Percentiles rank a stretch among this genome's conserved stretches.
Conservation (phyloP, 2,329 filamentous ascomycete genomes). For the Microascus cirrosus region DNA sequence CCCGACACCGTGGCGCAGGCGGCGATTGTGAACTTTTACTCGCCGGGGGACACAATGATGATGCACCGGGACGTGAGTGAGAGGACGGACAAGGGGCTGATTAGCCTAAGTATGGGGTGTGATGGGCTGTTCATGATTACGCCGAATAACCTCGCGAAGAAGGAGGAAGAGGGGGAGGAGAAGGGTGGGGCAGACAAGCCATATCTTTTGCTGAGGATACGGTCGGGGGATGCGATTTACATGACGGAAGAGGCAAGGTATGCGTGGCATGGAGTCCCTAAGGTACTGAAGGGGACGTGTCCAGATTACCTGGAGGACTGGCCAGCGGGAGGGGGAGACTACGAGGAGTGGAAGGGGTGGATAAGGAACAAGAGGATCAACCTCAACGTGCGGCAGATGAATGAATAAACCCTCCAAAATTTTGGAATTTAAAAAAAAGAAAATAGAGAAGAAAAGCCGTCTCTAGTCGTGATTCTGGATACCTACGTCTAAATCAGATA, state of each 20-base stretch:
- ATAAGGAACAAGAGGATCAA: conserved; percentile 83
- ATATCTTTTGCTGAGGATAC: conserved; percentile 53
- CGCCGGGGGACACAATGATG: conserved; percentile 80
- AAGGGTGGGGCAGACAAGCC: conserved; percentile 19
- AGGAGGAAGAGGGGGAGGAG: conserved; percentile 11
- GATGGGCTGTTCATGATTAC: conserved; percentile 83
- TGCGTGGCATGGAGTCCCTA: conserved; percentile 93
- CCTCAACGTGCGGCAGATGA: conserved; percentile 86
- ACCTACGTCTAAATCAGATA: too few species aligned
- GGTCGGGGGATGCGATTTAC: conserved; percentile 81
- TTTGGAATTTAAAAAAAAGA: too few species aligned
- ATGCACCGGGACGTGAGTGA: conserved; percentile 93
- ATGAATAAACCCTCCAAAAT: conserved; percentile 23
- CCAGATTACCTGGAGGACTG: conserved; percentile 63
- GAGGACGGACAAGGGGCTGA: conserved; percentile 62
- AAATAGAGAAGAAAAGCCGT: too few species aligned
- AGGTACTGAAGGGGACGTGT: conserved; percentile 70
- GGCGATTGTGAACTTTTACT: conserved; percentile 90
- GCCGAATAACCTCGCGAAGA: conserved; percentile 34
- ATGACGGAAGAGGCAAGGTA: conserved; percentile 76
- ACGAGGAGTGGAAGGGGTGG: conserved; percentile 70
- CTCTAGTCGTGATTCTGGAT: too few species aligned
- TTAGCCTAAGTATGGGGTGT: conserved; percentile 83
- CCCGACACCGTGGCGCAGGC: conserved; percentile 71
- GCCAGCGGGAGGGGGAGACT: conserved; percentile 50